Conservation (phyloP, 164 flowering plant genomes). For the Berberis vulgaris region DNA sequence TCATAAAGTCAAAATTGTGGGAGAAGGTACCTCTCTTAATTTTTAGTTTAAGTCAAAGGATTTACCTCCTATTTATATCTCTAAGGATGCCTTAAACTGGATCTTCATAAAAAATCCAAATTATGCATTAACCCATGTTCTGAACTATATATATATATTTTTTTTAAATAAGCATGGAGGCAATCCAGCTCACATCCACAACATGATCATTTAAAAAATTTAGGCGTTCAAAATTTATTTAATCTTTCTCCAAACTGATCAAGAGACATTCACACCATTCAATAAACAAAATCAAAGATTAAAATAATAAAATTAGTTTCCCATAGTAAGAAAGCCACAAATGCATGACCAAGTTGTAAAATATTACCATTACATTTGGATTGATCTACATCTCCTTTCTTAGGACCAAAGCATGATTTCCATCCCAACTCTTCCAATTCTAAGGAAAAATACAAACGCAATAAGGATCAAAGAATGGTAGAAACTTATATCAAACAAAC, state of each 20-base stretch:
- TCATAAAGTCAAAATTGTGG: not conserved
- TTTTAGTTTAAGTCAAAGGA: too few relatives aligned
- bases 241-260: too few relatives aligned
- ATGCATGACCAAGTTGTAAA: not conserved
- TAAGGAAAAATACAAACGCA: slow-evolving; percentile 14
- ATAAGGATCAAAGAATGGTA: not conserved
- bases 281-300: not conserved
- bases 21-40: not conserved
- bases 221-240: too few relatives aligned
- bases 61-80: too few relatives aligned
- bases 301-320: not conserved
- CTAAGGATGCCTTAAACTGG: too few relatives aligned
- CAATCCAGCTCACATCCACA: not conserved
- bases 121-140: too few relatives aligned
- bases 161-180: not conserved
- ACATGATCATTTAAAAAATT: too few relatives aligned
- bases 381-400: slow-evolving; percentile 21
- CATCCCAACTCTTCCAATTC: slow-evolving; percentile 28
- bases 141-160: not conserved
- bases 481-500: slow-evolving; percentile 3
- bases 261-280: too few relatives aligned
- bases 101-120: too few relatives aligned
- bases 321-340: not conserved
- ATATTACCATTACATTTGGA: slow-evolving; percentile 35
- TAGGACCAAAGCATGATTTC: slow-evolving; percentile 24